Percentiles rank a stretch among this genome's conserved stretches.
Conservation (phyloP, 139 green algal genomes). For the Penium margaritaceum region DNA sequence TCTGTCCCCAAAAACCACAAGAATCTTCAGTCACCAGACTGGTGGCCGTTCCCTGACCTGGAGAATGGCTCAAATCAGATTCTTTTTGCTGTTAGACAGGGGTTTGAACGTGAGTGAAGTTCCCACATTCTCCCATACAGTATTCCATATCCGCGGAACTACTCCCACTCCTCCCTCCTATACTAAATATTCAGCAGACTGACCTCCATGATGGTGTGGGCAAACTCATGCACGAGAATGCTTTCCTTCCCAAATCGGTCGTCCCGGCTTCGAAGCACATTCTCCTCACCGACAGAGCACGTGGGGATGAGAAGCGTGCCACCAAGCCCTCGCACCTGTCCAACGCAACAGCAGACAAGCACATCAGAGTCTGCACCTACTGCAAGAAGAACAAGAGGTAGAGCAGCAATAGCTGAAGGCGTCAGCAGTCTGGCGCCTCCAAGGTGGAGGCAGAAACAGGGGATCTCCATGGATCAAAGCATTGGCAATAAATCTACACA, state of each 20-base stretch:
- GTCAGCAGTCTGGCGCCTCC: neutral
- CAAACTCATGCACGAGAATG: conserved; percentile 70
- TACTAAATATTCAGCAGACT: neutral
- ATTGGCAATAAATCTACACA: no score
- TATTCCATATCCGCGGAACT: neutral
- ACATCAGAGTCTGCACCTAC: no score
- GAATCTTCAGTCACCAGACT: neutral
- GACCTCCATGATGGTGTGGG: conserved; percentile 55
- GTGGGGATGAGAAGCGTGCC: conserved; percentile 51
- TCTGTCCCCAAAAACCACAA: neutral
- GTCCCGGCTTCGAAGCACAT: conserved; percentile 36
- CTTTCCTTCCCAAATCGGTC: conserved; percentile 53
- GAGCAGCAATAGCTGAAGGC: neutral
- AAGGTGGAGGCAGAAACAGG: neutral
- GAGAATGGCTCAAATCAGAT: neutral
- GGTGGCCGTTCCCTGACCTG: conserved; percentile 3
- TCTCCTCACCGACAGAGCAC: conserved; percentile 40
- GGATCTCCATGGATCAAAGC: neutral
- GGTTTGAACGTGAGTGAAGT: neutral
- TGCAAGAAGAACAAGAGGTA: no score
- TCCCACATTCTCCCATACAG: neutral
- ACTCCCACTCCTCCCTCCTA: no score
- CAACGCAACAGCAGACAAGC: neutral
- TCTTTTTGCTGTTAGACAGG: neutral
- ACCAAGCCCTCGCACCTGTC: conserved; percentile 58